Evolutionary conservation across 2,329 filamentous ascomycete genomes (phyloP), one percentile per base, ranked within the genome.

Genomic region (Sclerotinia trifoliorum): DNA sequence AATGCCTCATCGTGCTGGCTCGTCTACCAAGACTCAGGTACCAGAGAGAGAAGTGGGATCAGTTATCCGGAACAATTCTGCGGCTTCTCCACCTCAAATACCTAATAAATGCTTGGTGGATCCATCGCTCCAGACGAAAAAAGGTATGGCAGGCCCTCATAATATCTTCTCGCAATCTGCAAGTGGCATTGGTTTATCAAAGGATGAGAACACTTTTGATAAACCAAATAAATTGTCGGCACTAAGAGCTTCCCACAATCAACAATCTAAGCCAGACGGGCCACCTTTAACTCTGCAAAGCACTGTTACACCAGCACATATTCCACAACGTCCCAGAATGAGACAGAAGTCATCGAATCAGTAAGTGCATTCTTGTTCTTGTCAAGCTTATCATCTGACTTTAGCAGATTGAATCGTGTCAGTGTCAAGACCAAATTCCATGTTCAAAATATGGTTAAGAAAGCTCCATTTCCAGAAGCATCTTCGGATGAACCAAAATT

Each of bases 391-490:
- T 21, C 15, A 26, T 39, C 46, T 62, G 15, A 62, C 29, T 35
- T 51, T 19, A 13, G 32, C 4, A 63, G 60, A 52, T 7, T 42
- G 15, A 63, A 63, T n/a, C 60, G 60, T 15, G 19, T 26, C n/a
- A 13, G 15, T 49, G 60, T 13, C n/a, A 42, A 49, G 32, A 60
- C 8, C 8, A 63, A 63, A 42, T 26, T 63, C 60, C 7, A 51
- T 26, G n/a, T 63, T 51, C 29, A 49, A 2, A 52, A 51, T 8
- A 21, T 42, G 17, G 32, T 39, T 46, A 63, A 51, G 17, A 63
- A 51, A 42, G 5, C 4, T 15, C 60, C 60, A 26, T 63, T 63
- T 35, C 60, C 60, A 51, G 60, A 63, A 17, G 60, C 46, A 21
- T 19, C 26, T 42, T 19, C n/a, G 21, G 29, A 51, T 6, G 29